A percentile compares a stretch with the other conserved stretches of the same genome.
phyloP scores from a whole-genome alignment of 1,284 basidiomycete genomes.

The Laetiporus sulphureus region DNA sequence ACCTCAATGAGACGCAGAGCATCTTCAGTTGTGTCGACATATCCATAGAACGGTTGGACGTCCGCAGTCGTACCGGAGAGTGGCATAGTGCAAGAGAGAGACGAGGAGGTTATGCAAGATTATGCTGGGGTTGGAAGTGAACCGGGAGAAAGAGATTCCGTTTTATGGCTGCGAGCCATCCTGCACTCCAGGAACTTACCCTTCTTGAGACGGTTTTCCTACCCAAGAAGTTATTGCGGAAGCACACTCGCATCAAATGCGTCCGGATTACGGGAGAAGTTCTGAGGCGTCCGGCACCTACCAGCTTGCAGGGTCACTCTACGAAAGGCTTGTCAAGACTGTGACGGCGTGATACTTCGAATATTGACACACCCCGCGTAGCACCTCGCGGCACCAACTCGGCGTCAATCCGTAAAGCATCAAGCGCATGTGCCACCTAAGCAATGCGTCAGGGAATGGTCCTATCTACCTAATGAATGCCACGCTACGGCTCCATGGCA shows the following conservation, averaged over 20 bases:
- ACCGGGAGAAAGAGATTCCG: slow-evolving; percentile 5
- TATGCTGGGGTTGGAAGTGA: slow-evolving; percentile 4
- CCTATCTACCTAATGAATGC: slow-evolving; percentile 2
- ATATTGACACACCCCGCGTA: neutral
- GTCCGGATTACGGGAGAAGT: slow-evolving; percentile 1
- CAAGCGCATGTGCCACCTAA: neutral
- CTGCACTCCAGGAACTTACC: slow-evolving; percentile 2
- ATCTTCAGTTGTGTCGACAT: slow-evolving; percentile 72
- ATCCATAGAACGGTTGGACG: slow-evolving; percentile 53
- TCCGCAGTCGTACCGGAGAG: slow-evolving; percentile 1
- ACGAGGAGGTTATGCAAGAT: neutral
- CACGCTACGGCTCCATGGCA: slow-evolving; percentile 1
- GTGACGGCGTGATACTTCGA: slow-evolving; percentile 5
- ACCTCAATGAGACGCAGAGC: slow-evolving; percentile 63
- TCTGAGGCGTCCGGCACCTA: slow-evolving; percentile 3
- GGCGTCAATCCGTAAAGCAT: slow-evolving; percentile 3
- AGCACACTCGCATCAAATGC: slow-evolving; percentile 3
- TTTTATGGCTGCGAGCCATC: slow-evolving; percentile 3
- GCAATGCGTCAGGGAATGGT: neutral
- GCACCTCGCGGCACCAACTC: slow-evolving; percentile 3
- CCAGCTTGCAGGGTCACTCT: slow-evolving; percentile 4
- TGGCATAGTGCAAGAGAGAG: slow-evolving; percentile 1
- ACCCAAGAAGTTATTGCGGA: slow-evolving; percentile 1
- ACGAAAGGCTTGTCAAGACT: slow-evolving; percentile 3
- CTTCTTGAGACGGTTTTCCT: neutral